Evolutionary conservation across 371 early-diverging fungal genomes (phyloP).

Genomic region (Cokeromyces recurvatus): DNA sequence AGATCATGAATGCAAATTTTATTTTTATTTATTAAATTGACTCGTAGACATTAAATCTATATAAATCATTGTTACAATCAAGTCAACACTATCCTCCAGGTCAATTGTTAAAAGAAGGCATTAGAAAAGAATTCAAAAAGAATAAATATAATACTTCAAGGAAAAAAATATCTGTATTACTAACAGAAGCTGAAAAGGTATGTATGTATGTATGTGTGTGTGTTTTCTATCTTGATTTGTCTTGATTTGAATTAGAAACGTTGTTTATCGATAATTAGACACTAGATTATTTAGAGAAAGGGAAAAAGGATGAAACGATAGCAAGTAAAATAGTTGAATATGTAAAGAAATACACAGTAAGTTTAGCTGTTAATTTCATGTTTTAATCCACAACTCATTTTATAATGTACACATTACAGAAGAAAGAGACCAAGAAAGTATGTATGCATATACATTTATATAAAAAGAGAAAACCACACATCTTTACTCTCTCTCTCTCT

Average conservation of each 20-base stretch:
- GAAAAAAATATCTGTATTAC: not conserved
- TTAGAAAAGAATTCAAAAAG: constrained; percentile 7
- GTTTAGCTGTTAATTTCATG: not conserved
- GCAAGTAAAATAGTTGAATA: not conserved
- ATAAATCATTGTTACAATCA: constrained; percentile 14
- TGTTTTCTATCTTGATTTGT: no score
- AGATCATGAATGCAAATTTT: no score
- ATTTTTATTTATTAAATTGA: no score
- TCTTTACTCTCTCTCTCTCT: no score
- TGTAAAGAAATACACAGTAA: not conserved
- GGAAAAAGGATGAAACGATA: not conserved
- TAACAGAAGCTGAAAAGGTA: constrained; percentile 17
- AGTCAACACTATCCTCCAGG: constrained; percentile 3
- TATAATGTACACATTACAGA: no score
- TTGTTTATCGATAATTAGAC: constrained; percentile 3
- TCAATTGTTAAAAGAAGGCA: not conserved
- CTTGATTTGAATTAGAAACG: not conserved
- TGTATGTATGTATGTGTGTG: no score
- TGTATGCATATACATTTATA: not conserved
- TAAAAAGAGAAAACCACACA: not conserved
- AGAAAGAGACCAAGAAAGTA: not conserved
- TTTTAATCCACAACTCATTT: no score
- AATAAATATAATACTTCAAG: constrained; percentile 11
- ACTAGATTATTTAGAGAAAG: constrained; percentile 2
- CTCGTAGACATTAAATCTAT: constrained; percentile 17